These are phyloP conservation scores for Capsicum rhomboideum DNA, from an alignment of 257 asterid genomes.

Conservation along the genomic window DNA sequence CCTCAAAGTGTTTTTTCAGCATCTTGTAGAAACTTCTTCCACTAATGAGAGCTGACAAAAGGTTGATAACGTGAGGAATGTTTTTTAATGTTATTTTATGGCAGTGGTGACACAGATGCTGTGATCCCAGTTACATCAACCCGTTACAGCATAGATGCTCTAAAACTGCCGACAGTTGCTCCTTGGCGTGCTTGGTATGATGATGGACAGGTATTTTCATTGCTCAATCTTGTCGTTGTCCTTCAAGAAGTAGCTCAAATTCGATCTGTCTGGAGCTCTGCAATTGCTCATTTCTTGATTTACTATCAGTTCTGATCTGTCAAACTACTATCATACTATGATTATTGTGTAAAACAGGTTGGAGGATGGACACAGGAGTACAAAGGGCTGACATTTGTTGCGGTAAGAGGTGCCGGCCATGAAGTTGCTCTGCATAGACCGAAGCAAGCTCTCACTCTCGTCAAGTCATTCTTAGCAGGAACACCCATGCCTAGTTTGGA, in stretches of 20 bases:
- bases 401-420: slow-evolving; percentile 92
- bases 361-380: slow-evolving; percentile 95
- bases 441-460: slow-evolving; percentile 61
- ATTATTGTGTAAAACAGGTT: slow-evolving; percentile 36
- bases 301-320: not conserved
- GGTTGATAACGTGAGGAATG: not conserved
- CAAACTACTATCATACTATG: not conserved
- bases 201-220: slow-evolving; percentile 64
- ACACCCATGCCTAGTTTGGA: slow-evolving; percentile 46
- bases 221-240: not conserved
- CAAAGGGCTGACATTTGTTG: slow-evolving; percentile 66
- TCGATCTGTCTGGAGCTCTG: not conserved
- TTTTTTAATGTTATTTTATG: not conserved
- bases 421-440: slow-evolving; percentile 86
- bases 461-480: slow-evolving; percentile 60
- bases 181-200: slow-evolving; percentile 90
- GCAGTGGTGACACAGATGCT: slow-evolving; percentile 92
- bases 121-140: slow-evolving; percentile 94
- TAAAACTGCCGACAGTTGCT: slow-evolving; percentile 50
- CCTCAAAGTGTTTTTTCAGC: not conserved
- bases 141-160: slow-evolving; percentile 69
- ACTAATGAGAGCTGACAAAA: not conserved
- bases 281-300: not conserved
- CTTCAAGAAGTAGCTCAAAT: not conserved
- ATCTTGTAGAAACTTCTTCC: not conserved